These are phyloP conservation scores for Cystobasidium pallidum DNA, from an alignment of 1,284 basidiomycete genomes.

Conservation along the genomic window DNA sequence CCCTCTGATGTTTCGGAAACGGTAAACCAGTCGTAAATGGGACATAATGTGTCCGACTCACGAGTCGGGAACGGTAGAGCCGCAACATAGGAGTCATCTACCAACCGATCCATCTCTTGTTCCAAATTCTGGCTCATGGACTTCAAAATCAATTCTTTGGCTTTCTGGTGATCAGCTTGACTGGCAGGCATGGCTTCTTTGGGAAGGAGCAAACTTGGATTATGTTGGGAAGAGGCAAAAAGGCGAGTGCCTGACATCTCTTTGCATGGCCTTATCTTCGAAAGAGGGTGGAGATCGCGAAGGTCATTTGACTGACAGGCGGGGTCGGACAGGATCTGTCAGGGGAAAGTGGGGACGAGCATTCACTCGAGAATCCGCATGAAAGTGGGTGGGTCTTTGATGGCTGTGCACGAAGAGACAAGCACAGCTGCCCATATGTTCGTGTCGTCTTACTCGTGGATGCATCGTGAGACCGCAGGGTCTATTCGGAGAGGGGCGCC, in stretches of 20 bases:
- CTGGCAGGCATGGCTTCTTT: constrained; percentile 12
- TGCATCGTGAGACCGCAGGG: neutral
- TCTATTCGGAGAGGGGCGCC: too few species aligned
- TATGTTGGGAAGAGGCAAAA: too few species aligned
- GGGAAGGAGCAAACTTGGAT: too few species aligned
- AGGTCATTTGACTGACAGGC: neutral
- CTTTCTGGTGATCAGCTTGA: constrained; percentile 15
- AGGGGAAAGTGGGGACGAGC: neutral
- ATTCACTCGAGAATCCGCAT: neutral
- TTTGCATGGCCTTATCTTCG: neutral
- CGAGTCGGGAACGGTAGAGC: constrained; percentile 11
- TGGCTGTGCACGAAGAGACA: too few species aligned
- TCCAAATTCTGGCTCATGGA: constrained; percentile 1
- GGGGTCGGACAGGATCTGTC: neutral
- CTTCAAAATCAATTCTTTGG: neutral
- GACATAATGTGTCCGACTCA: neutral
- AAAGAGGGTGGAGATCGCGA: neutral
- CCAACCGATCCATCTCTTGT: neutral
- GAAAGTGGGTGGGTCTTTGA: too few species aligned
- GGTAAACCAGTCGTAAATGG: neutral
- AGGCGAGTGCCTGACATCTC: too few species aligned
- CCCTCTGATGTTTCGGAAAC: constrained; percentile 1
- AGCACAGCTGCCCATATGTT: too few species aligned
- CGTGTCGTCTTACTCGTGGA: neutral
- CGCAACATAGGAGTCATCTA: constrained; percentile 15